These are phyloP conservation scores for Mrakia blollopis DNA, from an alignment of 768 basidiomycete species.

Conservation along the genomic window DNA sequence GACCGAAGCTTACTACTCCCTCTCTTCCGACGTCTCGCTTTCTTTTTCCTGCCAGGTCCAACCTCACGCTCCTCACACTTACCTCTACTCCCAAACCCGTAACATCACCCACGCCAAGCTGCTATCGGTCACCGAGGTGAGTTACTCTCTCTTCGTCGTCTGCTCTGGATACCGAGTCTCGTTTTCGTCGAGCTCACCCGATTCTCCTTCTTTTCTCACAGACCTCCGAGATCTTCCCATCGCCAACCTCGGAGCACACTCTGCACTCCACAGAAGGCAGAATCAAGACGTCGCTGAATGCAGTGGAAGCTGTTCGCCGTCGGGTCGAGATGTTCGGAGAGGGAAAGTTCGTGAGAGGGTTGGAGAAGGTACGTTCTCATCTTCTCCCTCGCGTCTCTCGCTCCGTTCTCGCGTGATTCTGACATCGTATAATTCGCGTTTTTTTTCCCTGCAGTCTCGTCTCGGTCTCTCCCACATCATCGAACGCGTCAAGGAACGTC, in stretches of 20 bases:
- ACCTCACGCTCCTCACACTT: slow-evolving; percentile 5
- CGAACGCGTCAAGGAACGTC: slow-evolving; percentile 21
- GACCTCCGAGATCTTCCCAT: neutral
- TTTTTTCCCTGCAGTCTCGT: neutral
- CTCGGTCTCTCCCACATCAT: slow-evolving; percentile 23
- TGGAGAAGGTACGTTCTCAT: slow-evolving; percentile 8
- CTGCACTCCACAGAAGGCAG: slow-evolving; percentile 3
- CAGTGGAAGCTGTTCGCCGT: neutral
- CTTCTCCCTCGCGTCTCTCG: neutral
- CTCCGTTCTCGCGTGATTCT: too few relatives aligned
- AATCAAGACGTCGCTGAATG: slow-evolving; percentile 20
- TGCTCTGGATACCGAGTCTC: neutral
- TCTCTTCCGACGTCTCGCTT: neutral
- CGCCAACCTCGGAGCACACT: neutral
- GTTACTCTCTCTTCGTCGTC: too few relatives aligned
- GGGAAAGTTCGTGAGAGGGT: slow-evolving; percentile 19
- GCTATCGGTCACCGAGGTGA: slow-evolving; percentile 26
- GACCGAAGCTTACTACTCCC: neutral
- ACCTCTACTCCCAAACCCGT: slow-evolving; percentile 14
- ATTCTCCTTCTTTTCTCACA: neutral
- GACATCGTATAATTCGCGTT: neutral
- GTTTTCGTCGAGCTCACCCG: neutral
- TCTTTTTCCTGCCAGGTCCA: neutral
- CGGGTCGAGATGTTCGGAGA: slow-evolving; percentile 27
- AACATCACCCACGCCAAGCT: slow-evolving; percentile 30